A percentile compares a stretch with the other conserved stretches of the same genome.
Evolutionary conservation across 1,284 basidiomycete genomes (phyloP).

Genomic region (Cutaneotrichosporon arboriforme): DNA sequence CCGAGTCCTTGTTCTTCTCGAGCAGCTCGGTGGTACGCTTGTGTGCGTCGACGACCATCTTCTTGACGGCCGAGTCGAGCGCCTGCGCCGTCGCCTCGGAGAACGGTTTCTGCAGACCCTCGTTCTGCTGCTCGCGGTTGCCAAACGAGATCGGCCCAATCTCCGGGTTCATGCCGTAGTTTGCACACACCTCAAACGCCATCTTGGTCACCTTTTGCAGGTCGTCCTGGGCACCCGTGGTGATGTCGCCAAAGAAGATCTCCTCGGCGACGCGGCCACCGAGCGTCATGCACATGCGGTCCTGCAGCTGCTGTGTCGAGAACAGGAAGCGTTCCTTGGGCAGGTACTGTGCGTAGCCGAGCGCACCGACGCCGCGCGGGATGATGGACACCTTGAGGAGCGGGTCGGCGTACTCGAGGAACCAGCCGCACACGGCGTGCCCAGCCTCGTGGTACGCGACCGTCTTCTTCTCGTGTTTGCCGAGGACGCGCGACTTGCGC

Average conservation of each 20-base stretch:
- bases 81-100: slow-evolving; percentile 95
- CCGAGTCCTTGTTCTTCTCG: slow-evolving; percentile 74
- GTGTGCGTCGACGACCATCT: slow-evolving; percentile 90
- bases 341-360: slow-evolving; percentile 95
- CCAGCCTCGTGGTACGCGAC: slow-evolving; percentile 99
- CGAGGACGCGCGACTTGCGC: slow-evolving; percentile 88
- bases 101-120: slow-evolving; percentile 94
- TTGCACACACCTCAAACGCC: slow-evolving; percentile 88
- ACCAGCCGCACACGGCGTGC: slow-evolving; percentile 98
- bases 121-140: slow-evolving; percentile 71
- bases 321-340: slow-evolving; percentile 94
- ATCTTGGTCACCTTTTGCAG: slow-evolving; percentile 96
- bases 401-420: slow-evolving; percentile 93
- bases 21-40: slow-evolving; percentile 76
- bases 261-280: slow-evolving; percentile 97
- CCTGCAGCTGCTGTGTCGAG: slow-evolving; percentile 87
- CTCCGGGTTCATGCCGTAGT: slow-evolving; percentile 91
- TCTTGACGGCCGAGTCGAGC: slow-evolving; percentile 80
- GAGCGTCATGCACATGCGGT: slow-evolving; percentile 98
- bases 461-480: slow-evolving; percentile 94
- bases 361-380: slow-evolving; percentile 87
- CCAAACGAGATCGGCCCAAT: slow-evolving; percentile 97
- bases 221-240: slow-evolving; percentile 96
- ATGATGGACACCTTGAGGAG: slow-evolving; percentile 98
- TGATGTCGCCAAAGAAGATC: slow-evolving; percentile 95